Base-by-base conservation (phyloP, 345 rosid species). In the Corchorus olitorius region DNA sequence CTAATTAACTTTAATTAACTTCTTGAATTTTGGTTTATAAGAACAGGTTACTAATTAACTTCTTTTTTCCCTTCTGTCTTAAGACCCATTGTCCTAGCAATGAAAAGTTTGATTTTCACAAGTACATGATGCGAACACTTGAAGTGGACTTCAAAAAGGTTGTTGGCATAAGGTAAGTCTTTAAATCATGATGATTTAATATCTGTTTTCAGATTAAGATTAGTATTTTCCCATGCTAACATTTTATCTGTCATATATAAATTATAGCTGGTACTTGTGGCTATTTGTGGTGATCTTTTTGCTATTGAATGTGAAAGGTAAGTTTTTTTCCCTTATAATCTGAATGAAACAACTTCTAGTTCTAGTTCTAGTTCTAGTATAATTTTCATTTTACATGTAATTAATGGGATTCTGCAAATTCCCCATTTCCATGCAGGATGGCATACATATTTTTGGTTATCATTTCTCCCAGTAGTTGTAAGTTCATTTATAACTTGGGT, bases 211-310 rank as follows among this genome's bases (percentile, higher is more conserved):
- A 39, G 2, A 37, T 17, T 64, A 15, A 7, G 48, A 17, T 16
- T 37, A 17, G 17, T 37, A n/a, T 13, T 20, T 0, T 35, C 56
- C 3, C 1, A 27, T 27, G 27, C n/a, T 48, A 48, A 48, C 6
- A 12, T 67, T 9, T 5, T 0, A 9, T 45, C 2, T 45, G n/a
- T 46, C 37, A 19, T 0, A 43, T 3, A 11, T 22, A 48, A n/a
- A n/a, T n/a, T 48, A 19, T 50, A 95, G 98, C 63, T 90, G 95
- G 94, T 90, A 90, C 80, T 91, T 93, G 67, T 95, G 98, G 99
- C 90, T 92, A 55, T 95, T 92, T 77, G 89, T 92, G 39, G 91
- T 93, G 75, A 52, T 90, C 55, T 92, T 91, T 80, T 83, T 95
- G 86, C 88, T 93, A 76, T 83, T 93, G 74, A 87, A 95, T 55